A percentile compares a stretch with the other conserved stretches of the same genome.
These are phyloP conservation scores for Chaetomium strumarium DNA, from an alignment of 2,329 filamentous ascomycete species.

Conservation along the genomic window DNA sequence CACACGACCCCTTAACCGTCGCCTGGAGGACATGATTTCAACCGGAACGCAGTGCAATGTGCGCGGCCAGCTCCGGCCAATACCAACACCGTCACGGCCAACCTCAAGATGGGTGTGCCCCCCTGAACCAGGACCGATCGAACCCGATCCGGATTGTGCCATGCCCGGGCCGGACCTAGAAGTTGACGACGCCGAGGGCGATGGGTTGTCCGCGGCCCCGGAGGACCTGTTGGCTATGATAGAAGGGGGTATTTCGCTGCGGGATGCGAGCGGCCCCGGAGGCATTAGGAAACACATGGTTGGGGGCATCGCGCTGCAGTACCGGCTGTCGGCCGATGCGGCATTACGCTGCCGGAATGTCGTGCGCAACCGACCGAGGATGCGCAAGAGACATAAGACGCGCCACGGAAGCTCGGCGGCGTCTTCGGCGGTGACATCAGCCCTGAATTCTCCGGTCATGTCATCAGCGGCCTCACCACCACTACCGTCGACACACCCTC, in stretches of 20 bases:
- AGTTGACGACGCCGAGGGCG: slow-evolving; percentile 21
- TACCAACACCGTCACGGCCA: neutral
- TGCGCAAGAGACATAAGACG: slow-evolving; percentile 29
- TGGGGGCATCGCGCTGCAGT: slow-evolving; percentile 23
- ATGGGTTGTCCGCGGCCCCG: neutral
- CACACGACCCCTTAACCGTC: slow-evolving; percentile 6
- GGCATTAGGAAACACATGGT: slow-evolving; percentile 24
- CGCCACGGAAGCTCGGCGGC: slow-evolving; percentile 15
- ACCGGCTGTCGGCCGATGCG: slow-evolving; percentile 28
- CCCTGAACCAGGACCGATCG: slow-evolving; percentile 7
- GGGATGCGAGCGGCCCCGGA: slow-evolving; percentile 18
- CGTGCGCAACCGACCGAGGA: slow-evolving; percentile 31
- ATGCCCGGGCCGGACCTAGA: slow-evolving; percentile 13
- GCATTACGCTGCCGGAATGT: slow-evolving; percentile 30
- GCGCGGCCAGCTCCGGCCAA: slow-evolving; percentile 7
- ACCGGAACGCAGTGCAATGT: slow-evolving; percentile 19
- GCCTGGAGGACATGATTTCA: slow-evolving; percentile 18
- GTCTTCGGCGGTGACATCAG: slow-evolving; percentile 17
- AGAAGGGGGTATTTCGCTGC: slow-evolving; percentile 16
- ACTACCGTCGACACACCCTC: neutral
- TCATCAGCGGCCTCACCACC: slow-evolving; percentile 12
- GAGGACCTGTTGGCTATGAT: neutral
- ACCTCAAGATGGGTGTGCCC: neutral
- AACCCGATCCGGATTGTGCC: slow-evolving; percentile 16
- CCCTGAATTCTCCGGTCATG: slow-evolving; percentile 19